phyloP scores from a whole-genome alignment of 2,329 filamentous ascomycete species.

The Hymenoscyphus repandus region DNA sequence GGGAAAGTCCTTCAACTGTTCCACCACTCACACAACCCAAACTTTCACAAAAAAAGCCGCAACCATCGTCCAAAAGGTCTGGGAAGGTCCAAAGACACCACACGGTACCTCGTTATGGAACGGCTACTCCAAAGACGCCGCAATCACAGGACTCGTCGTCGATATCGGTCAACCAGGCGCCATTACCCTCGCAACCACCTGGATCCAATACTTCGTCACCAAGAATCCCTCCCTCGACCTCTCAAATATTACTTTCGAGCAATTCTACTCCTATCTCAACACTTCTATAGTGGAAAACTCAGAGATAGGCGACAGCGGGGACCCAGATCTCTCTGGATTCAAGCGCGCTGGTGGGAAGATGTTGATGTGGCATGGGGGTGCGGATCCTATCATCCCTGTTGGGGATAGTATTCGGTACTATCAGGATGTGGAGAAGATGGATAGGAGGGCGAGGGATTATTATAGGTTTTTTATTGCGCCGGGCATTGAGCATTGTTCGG shows the following conservation, averaged over 20 bases:
- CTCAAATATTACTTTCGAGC: neutral
- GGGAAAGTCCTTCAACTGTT: conserved; percentile 5
- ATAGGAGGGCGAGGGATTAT: neutral
- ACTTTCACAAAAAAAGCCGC: conserved; percentile 4
- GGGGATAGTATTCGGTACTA: neutral
- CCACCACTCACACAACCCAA: neutral
- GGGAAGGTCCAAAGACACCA: conserved; percentile 1
- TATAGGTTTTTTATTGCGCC: neutral
- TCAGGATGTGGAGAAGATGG: neutral
- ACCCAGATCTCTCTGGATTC: conserved; percentile 8
- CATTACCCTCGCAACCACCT: conserved; percentile 2
- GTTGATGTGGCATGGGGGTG: neutral
- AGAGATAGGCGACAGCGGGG: conserved; percentile 6
- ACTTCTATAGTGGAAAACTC: conserved; percentile 4
- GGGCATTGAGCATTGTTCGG: neutral
- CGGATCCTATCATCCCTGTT: neutral
- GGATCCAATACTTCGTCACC: conserved; percentile 14
- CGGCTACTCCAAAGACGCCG: conserved; percentile 1
- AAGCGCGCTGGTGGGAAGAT: neutral
- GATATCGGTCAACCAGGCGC: neutral
- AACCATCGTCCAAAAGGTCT: conserved; percentile 4
- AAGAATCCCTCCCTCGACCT: conserved; percentile 13
- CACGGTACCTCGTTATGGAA: neutral
- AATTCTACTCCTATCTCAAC: conserved; percentile 9
- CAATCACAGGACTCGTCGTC: neutral